These are phyloP conservation scores for Tremellales sp. DNA, from an alignment of 1,284 basidiomycete species.

Conservation along the genomic window DNA sequence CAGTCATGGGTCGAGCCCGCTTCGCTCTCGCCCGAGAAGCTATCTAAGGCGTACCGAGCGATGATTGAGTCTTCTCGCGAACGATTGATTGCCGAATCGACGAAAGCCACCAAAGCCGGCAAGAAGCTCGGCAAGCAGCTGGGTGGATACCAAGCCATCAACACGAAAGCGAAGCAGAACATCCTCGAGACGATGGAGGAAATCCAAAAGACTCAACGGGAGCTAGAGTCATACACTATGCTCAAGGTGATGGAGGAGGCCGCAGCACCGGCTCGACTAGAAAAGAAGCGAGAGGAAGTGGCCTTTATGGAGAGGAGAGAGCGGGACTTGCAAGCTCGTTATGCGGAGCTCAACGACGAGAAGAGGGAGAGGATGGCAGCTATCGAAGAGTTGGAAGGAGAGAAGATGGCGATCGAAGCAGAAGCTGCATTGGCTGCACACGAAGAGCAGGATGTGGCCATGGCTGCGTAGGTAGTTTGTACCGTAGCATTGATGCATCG, in stretches of 20 bases:
- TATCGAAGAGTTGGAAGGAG: constrained; percentile 53
- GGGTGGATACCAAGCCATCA: constrained; percentile 84
- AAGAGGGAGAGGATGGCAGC: constrained; percentile 61
- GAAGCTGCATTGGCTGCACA: constrained; percentile 45
- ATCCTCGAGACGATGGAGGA: constrained; percentile 66
- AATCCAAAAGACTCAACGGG: constrained; percentile 62
- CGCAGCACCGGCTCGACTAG: constrained; percentile 68
- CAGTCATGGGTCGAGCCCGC: constrained; percentile 66
- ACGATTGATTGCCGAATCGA: constrained; percentile 76
- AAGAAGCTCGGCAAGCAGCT: constrained; percentile 84
- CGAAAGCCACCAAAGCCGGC: constrained; percentile 77
- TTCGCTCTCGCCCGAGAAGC: constrained; percentile 57
- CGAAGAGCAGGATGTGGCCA: constrained; percentile 14
- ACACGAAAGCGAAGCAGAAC: constrained; percentile 63
- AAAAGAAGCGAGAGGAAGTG: constrained; percentile 76
- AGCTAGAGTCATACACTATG: constrained; percentile 71
- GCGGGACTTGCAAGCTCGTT: constrained; percentile 67
- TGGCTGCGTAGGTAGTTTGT: neutral
- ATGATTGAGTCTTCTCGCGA: constrained; percentile 64
- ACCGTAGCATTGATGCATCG: neutral
- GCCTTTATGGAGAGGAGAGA: constrained; percentile 71
- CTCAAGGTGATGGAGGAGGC: constrained; percentile 67
- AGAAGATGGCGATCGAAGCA: constrained; percentile 43
- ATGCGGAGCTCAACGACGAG: constrained; percentile 74
- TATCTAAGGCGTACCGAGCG: constrained; percentile 61